These are phyloP conservation scores for Periconia macrospinosa DNA, from an alignment of 2,329 filamentous ascomycete species.

Conservation along the genomic window DNA sequence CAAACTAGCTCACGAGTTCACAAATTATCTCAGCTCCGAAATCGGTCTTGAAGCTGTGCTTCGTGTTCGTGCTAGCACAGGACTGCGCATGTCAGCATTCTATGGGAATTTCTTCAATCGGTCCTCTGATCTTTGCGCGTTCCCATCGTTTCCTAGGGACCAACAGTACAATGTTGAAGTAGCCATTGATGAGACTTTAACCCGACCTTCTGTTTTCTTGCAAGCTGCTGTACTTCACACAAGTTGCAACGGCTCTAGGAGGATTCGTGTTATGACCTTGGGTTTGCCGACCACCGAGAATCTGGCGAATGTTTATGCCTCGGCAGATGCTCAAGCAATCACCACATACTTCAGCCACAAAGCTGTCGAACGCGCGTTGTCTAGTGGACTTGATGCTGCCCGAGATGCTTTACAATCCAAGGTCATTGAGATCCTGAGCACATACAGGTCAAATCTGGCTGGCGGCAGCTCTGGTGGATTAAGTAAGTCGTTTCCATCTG, in stretches of 20 bases:
- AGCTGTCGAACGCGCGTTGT: constrained; percentile 86
- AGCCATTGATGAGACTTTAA: constrained; percentile 91
- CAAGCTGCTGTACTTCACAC: constrained; percentile 93
- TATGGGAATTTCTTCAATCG: constrained; percentile 99
- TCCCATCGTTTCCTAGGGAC: constrained; percentile 95
- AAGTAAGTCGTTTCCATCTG: constrained; percentile 1
- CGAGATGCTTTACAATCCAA: constrained; percentile 90
- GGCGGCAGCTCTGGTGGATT: constrained; percentile 87
- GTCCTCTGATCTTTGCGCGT: constrained; percentile 94
- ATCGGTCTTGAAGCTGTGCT: constrained; percentile 96
- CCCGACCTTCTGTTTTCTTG: constrained; percentile 81
- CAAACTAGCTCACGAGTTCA: constrained; percentile 96
- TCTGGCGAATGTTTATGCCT: constrained; percentile 88
- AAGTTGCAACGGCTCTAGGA: constrained; percentile 93
- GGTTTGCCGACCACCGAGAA: constrained; percentile 90
- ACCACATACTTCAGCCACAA: constrained; percentile 96
- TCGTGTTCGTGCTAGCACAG: constrained; percentile 91
- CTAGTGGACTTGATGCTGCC: constrained; percentile 84
- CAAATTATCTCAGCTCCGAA: constrained; percentile 93
- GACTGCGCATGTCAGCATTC: constrained; percentile 94
- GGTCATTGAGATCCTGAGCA: constrained; percentile 87
- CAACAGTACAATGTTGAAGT: constrained; percentile 98
- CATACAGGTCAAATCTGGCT: constrained; percentile 94
- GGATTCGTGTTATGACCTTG: constrained; percentile 92
- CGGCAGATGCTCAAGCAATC: constrained; percentile 90